A percentile compares a stretch with the other conserved stretches of the same genome.
Evolutionary conservation across 2,329 filamentous ascomycete species (phyloP).

Genomic region (Neonectria faginata): DNA sequence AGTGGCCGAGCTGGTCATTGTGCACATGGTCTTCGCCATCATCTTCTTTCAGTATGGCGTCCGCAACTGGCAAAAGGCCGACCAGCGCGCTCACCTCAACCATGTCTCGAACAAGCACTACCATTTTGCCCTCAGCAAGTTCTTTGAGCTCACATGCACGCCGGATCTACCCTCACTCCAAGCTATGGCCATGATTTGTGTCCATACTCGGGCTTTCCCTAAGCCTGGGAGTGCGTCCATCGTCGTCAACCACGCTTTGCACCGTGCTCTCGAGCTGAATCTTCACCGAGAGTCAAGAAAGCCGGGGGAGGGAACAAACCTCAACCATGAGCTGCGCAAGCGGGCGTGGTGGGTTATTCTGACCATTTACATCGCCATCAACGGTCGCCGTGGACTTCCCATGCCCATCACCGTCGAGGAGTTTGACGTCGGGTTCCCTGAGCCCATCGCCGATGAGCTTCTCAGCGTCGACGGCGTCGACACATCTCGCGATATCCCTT

Average conservation of each 20-base stretch:
- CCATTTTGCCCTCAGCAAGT: conserved; percentile 77
- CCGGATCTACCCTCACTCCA: conserved; percentile 76
- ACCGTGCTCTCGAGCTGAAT: conserved; percentile 78
- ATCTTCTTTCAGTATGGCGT: conserved; percentile 83
- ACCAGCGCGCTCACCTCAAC: conserved; percentile 67
- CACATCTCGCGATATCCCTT: conserved; percentile 65
- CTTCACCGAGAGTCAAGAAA: conserved; percentile 77
- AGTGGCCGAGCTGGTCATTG: conserved; percentile 73
- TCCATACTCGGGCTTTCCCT: conserved; percentile 80
- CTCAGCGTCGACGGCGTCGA: conserved; percentile 74
- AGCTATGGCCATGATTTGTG: conserved; percentile 77
- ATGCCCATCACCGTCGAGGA: conserved; percentile 80
- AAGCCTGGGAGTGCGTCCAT: conserved; percentile 82
- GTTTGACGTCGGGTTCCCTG: conserved; percentile 82
- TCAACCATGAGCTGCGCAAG: conserved; percentile 81
- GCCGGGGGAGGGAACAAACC: conserved; percentile 59
- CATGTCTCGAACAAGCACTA: conserved; percentile 81
- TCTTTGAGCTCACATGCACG: conserved; percentile 72
- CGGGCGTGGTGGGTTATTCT: conserved; percentile 81
- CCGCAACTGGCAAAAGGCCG: conserved; percentile 70
- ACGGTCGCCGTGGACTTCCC: conserved; percentile 80
- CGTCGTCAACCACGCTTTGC: conserved; percentile 72
- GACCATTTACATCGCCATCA: conserved; percentile 73
- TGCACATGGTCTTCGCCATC: conserved; percentile 84
- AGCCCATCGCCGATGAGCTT: conserved; percentile 76